Percentiles rank a stretch among this genome's conserved stretches.
Conservation (phyloP, 2,329 filamentous ascomycete species). For the Fusarium sp. region DNA sequence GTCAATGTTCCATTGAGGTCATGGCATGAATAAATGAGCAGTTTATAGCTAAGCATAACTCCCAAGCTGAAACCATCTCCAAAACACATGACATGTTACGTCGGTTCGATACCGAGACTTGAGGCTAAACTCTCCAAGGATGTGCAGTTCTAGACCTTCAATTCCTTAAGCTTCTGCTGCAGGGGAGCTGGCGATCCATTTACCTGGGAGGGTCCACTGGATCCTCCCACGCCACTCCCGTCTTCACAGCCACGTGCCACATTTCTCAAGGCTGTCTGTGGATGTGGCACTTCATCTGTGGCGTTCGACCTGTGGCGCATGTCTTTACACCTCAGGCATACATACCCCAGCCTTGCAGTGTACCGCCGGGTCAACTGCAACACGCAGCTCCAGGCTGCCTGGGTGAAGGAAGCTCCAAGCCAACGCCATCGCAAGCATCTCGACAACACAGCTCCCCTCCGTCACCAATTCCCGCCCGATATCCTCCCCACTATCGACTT, state of each 20-base stretch:
- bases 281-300: neutral
- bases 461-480: slow-evolving; percentile 21
- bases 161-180: slow-evolving; percentile 26
- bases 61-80: neutral
- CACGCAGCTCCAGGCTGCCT: slow-evolving; percentile 60
- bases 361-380: slow-evolving; percentile 40
- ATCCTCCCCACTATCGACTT: slow-evolving; percentile 5
- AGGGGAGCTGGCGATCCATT: slow-evolving; percentile 31
- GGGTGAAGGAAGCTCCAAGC: slow-evolving; percentile 51
- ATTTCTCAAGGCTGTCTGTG: slow-evolving; percentile 9
- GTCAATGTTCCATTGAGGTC: neutral
- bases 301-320: neutral
- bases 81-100: neutral
- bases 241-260: slow-evolving; percentile 31
- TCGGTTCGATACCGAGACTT: slow-evolving; percentile 6
- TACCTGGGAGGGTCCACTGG: slow-evolving; percentile 7
- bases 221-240: slow-evolving; percentile 41
- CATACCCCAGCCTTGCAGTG: slow-evolving; percentile 42
- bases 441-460: slow-evolving; percentile 31
- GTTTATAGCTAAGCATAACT: neutral
- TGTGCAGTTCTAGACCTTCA: slow-evolving; percentile 38
- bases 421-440: slow-evolving; percentile 43
- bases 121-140: slow-evolving; percentile 16
- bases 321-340: slow-evolving; percentile 48
- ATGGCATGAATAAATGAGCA: neutral